These are phyloP conservation scores for Paraphaeosphaeria sporulosa DNA, from an alignment of 2,329 filamentous ascomycete species.

Conservation along the genomic window DNA sequence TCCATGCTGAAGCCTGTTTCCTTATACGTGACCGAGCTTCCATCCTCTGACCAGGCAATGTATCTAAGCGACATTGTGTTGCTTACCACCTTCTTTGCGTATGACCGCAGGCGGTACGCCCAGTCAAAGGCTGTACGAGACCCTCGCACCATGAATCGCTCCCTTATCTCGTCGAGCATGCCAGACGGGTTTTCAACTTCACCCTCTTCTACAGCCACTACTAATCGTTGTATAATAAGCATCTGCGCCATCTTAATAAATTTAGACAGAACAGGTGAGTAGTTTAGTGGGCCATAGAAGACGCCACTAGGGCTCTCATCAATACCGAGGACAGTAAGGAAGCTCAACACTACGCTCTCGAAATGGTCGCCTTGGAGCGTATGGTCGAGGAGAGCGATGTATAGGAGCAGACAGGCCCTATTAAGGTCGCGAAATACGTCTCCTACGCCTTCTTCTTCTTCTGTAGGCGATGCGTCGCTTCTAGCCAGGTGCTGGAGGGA, in stretches of 20 bases:
- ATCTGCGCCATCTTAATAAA: conserved; percentile 6
- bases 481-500: no score
- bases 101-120: background rate
- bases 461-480: no score
- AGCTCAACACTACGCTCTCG: background rate
- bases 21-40: no score
- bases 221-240: conserved; percentile 1
- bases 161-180: conserved; percentile 1
- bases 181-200: background rate
- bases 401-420: background rate
- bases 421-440: background rate
- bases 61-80: background rate
- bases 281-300: no score
- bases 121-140: background rate
- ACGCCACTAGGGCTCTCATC: no score
- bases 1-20: no score
- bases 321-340: conserved; percentile 2
- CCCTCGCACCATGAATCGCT: conserved; percentile 6
- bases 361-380: background rate
- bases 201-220: background rate
- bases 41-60: no score
- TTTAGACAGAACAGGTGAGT: no score
- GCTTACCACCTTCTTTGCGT: background rate
- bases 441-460: background rate
- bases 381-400: conserved; percentile 4